A percentile compares a stretch with the other conserved stretches of the same genome.
These are phyloP conservation scores for Candida sp. DNA, from an alignment of 1,139 yeast genomes.

Conservation along the genomic window DNA sequence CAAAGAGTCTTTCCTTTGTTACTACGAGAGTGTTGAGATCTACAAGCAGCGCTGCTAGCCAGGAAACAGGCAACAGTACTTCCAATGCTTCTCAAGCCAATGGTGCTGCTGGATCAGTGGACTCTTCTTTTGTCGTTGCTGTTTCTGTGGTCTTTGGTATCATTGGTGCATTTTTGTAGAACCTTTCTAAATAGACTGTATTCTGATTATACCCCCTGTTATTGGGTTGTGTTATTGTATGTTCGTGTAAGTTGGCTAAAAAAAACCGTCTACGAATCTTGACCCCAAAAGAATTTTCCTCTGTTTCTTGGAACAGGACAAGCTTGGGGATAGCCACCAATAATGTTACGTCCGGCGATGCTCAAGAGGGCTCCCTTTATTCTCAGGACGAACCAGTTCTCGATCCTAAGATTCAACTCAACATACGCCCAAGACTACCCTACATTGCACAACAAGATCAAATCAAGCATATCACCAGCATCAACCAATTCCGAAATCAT, in stretches of 20 bases:
- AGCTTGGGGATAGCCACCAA: background rate
- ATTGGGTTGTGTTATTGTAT: background rate
- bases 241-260: background rate
- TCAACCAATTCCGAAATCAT: constrained; percentile 9
- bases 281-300: background rate
- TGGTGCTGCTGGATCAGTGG: constrained; percentile 7
- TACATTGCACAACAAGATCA: constrained; percentile 9
- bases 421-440: constrained; percentile 16
- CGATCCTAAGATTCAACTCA: background rate
- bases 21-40: constrained; percentile 15
- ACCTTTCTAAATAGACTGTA: background rate
- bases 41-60: constrained; percentile 5
- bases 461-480: constrained; percentile 8
- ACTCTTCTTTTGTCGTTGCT: background rate
- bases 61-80: constrained; percentile 3
- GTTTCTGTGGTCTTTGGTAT: constrained; percentile 7
- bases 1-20: constrained; percentile 14
- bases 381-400: background rate
- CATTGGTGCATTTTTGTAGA: constrained; percentile 4
- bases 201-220: background rate
- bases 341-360: background rate
- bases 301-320: too few relatives aligned
- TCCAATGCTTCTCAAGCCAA: constrained; percentile 8
- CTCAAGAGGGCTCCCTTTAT: background rate
- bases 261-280: background rate